phyloP scores from a whole-genome alignment of 805 yeast species.

The Metschnikowia amazonensis region DNA sequence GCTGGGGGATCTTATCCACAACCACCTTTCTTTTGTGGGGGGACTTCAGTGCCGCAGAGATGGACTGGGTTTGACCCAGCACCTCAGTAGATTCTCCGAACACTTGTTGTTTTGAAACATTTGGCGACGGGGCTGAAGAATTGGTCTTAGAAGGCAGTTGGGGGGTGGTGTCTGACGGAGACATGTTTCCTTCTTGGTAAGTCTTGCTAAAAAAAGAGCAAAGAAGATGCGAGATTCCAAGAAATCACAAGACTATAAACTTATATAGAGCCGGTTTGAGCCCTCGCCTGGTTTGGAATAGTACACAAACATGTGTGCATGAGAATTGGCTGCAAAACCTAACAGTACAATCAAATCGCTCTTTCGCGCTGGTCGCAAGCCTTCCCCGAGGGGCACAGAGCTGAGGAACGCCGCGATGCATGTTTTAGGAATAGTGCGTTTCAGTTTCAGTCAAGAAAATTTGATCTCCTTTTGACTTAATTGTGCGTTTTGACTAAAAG shows the following conservation, averaged over 20 bases:
- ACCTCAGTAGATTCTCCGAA: neutral
- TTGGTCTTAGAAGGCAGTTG: constrained; percentile 2
- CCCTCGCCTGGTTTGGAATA: neutral
- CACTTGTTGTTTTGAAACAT: neutral
- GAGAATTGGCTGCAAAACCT: constrained; percentile 1
- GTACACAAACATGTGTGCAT: constrained; percentile 1
- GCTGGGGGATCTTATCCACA: constrained; percentile 16
- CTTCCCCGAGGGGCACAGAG: neutral
- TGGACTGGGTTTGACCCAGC: neutral
- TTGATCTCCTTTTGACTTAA: no score
- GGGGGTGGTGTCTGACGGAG: constrained; percentile 2
- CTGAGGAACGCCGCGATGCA: neutral
- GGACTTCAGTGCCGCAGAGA: neutral
- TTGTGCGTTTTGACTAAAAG: no score
- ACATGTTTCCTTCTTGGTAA: neutral
- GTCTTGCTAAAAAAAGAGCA: neutral
- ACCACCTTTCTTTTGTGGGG: constrained; percentile 10
- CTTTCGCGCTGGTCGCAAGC: neutral
- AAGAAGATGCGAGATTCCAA: neutral
- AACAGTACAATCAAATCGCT: neutral
- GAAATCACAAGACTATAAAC: neutral
- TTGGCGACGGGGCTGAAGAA: constrained; percentile 2
- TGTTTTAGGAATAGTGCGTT: no score
- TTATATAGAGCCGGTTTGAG: neutral
- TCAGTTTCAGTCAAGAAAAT: no score